A percentile compares a stretch with the other conserved stretches of the same genome.
Evolutionary conservation across 345 rosid genomes (phyloP).

Genomic region (Salix suchowensis): DNA sequence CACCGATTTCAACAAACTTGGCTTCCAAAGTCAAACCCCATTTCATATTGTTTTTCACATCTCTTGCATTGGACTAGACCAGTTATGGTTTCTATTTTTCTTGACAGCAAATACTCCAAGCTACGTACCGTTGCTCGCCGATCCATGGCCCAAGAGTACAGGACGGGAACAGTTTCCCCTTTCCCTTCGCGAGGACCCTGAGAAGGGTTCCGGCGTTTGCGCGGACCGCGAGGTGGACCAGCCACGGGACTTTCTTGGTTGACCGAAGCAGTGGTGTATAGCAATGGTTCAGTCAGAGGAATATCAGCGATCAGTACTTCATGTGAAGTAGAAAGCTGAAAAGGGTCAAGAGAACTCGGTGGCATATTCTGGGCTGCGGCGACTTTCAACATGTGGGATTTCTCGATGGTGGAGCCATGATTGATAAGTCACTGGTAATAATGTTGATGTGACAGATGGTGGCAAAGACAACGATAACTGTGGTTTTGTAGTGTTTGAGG

Average conservation of each 20-base stretch:
- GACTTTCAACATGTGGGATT: neutral
- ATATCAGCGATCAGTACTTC: neutral
- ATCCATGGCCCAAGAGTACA: conserved; percentile 69
- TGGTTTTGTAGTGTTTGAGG: neutral
- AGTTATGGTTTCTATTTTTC: conserved; percentile 26
- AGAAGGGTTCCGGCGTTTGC: conserved; percentile 25
- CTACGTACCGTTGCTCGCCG: conserved; percentile 45
- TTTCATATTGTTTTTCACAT: conserved; percentile 45
- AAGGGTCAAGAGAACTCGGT: neutral
- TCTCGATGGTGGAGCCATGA: neutral
- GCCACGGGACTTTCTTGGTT: neutral
- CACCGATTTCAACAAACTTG: conserved; percentile 44
- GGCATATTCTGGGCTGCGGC: neutral
- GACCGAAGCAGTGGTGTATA: neutral
- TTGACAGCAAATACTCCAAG: conserved; percentile 34
- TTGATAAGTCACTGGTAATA: neutral
- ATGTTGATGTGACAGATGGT: neutral
- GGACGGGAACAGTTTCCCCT: conserved; percentile 34
- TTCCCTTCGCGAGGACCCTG: conserved; percentile 25
- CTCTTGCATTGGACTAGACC: conserved; percentile 65
- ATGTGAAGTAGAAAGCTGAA: conserved; percentile 11
- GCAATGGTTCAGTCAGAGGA: neutral
- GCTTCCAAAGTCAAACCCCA: conserved; percentile 51
- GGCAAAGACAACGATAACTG: neutral
- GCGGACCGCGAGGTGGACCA: neutral